Conservation (phyloP, 1,284 basidiomycete species). For the Taiwanofungus camphoratus region DNA sequence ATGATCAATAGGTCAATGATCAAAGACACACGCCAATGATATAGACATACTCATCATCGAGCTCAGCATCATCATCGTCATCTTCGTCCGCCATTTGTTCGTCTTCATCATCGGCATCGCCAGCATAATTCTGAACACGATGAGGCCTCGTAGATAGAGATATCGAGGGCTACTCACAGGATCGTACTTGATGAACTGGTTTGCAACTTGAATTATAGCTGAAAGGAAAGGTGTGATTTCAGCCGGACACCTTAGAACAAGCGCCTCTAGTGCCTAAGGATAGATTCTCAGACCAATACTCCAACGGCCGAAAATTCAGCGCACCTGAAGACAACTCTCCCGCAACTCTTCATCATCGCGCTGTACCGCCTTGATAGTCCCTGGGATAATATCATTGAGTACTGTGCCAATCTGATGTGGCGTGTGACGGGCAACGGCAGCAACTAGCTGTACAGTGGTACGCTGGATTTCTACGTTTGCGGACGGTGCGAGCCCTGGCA, state of each 20-base stretch:
- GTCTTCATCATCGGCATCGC: constrained; percentile 71
- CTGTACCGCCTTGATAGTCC: constrained; percentile 60
- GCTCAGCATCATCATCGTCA: constrained; percentile 75
- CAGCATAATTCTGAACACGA: constrained; percentile 76
- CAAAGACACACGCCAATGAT: not conserved
- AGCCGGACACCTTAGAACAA: constrained; percentile 78
- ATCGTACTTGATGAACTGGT: constrained; percentile 86
- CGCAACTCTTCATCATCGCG: constrained; percentile 78
- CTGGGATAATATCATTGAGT: constrained; percentile 58
- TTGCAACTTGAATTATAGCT: constrained; percentile 64
- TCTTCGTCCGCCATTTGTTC: constrained; percentile 77
- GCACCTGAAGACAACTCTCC: constrained; percentile 68
- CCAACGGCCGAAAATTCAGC: not conserved
- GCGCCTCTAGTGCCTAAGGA: constrained; percentile 72
- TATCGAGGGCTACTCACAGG: constrained; percentile 53
- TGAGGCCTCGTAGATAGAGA: not conserved
- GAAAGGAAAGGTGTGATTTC: constrained; percentile 75
- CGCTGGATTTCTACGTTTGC: constrained; percentile 62
- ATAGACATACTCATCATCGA: constrained; percentile 64
- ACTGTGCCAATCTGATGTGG: constrained; percentile 58
- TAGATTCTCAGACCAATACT: not conserved
- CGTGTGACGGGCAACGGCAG: constrained; percentile 70
- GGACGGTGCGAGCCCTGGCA: constrained; percentile 52
- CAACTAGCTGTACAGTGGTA: constrained; percentile 78
- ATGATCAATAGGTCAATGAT: not conserved